Percentiles rank a stretch among this genome's conserved stretches.
phyloP scores from a whole-genome alignment of 768 basidiomycete species.

The Chiua virens region DNA sequence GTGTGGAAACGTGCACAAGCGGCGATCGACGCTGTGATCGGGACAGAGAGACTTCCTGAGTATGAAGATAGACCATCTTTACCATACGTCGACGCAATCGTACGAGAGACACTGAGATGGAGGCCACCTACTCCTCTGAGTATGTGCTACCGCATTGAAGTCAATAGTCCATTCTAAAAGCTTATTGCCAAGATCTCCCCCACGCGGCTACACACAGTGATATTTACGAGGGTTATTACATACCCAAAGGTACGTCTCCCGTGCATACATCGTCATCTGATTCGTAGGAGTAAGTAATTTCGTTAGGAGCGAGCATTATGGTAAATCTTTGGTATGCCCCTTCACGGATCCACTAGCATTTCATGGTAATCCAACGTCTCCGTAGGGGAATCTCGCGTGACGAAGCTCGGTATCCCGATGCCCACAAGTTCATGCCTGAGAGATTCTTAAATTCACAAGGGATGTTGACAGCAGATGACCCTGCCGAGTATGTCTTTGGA shows the following conservation, averaged over 20 bases:
- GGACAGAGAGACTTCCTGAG: slow-evolving; percentile 1
- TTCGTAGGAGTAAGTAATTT: background rate
- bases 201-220: slow-evolving; percentile 35
- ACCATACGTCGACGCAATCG: slow-evolving; percentile 2
- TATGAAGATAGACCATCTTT: slow-evolving; percentile 1
- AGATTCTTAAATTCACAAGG: slow-evolving; percentile 11
- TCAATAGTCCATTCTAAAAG: background rate
- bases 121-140: background rate
- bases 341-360: background rate
- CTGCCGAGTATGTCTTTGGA: slow-evolving; percentile 5
- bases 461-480: slow-evolving; percentile 8
- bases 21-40: slow-evolving; percentile 3
- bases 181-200: slow-evolving; percentile 4
- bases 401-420: slow-evolving; percentile 10
- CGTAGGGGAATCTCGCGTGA: slow-evolving; percentile 12
- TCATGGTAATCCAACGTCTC: background rate
- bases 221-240: slow-evolving; percentile 44
- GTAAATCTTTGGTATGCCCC: slow-evolving; percentile 8
- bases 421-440: slow-evolving; percentile 11
- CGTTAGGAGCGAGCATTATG: slow-evolving; percentile 2
- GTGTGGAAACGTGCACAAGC: slow-evolving; percentile 11
- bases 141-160: background rate
- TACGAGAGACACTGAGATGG: slow-evolving; percentile 7
- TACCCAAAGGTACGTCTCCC: slow-evolving; percentile 42
- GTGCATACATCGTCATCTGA: background rate